A percentile compares a stretch with the other conserved stretches of the same genome.
phyloP scores from a whole-genome alignment of 257 asterid species.

The Solanum etuberosum region DNA sequence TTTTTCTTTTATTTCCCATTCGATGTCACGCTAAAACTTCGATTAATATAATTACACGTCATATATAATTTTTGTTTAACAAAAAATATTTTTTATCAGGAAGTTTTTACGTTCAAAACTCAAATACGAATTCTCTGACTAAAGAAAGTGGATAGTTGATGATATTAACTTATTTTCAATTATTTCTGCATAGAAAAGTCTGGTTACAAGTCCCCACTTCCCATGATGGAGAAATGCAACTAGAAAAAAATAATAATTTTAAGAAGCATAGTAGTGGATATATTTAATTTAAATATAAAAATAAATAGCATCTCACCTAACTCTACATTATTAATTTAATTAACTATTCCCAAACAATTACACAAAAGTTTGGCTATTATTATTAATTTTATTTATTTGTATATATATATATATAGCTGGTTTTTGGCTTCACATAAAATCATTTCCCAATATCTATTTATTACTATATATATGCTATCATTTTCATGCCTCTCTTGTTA shows the following conservation, averaged over 20 bases:
- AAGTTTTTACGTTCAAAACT: fast-evolving
- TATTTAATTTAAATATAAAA: background rate
- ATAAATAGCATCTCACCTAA: background rate
- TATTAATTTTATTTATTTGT: background rate
- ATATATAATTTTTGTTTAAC: background rate
- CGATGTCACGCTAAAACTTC: fast-evolving
- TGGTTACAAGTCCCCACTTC: background rate
- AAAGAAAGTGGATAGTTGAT: background rate
- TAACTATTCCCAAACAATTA: background rate
- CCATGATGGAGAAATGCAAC: background rate
- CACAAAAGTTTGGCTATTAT: background rate
- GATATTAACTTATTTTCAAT: background rate
- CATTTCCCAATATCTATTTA: background rate
- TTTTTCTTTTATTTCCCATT: background rate
- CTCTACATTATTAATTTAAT: background rate
- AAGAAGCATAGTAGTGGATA: background rate
- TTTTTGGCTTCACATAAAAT: background rate
- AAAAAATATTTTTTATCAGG: fast-evolving
- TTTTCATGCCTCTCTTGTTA: background rate
- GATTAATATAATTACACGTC: fast-evolving
- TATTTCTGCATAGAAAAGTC: background rate
- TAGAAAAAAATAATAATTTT: background rate
- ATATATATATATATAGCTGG: background rate
- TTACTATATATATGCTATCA: background rate
- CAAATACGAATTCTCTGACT: fast-evolving